These are phyloP conservation scores for Chiua sp. DNA, from an alignment of 1,284 basidiomycete genomes.

Conservation along the genomic window DNA sequence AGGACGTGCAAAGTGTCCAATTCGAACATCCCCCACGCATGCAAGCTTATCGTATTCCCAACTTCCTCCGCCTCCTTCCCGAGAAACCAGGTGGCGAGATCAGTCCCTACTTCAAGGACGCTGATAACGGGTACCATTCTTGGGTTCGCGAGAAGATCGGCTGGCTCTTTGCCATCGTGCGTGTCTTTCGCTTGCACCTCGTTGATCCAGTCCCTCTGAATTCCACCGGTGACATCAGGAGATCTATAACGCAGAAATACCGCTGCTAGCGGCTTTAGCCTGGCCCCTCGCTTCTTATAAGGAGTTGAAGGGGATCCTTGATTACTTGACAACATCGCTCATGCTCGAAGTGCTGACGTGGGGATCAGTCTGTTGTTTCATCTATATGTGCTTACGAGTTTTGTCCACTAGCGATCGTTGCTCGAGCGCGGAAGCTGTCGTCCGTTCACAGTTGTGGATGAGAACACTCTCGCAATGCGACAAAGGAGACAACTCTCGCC, in stretches of 20 bases:
- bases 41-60: slow-evolving; percentile 28
- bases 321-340: slow-evolving; percentile 38
- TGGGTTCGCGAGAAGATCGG: slow-evolving; percentile 33
- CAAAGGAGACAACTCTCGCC: slow-evolving; percentile 14
- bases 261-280: slow-evolving; percentile 31
- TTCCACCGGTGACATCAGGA: slow-evolving; percentile 23
- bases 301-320: slow-evolving; percentile 31
- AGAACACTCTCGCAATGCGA: slow-evolving; percentile 26
- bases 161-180: slow-evolving; percentile 28
- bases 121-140: slow-evolving; percentile 25
- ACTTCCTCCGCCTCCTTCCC: slow-evolving; percentile 31
- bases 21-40: slow-evolving; percentile 21
- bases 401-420: slow-evolving; percentile 23
- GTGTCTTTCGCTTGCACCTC: slow-evolving; percentile 4
- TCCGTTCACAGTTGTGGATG: slow-evolving; percentile 28
- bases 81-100: slow-evolving; percentile 35
- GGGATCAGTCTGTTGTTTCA: background rate
- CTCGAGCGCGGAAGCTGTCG: slow-evolving; percentile 23
- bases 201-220: background rate
- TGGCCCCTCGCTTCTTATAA: slow-evolving; percentile 30
- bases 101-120: slow-evolving; percentile 30
- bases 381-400: background rate
- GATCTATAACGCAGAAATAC: slow-evolving; percentile 37
- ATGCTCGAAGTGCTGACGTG: slow-evolving; percentile 39
- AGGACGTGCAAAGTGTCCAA: background rate